Base-by-base conservation (phyloP, 2,329 filamentous ascomycete genomes). In the Rutstroemia sydowiana region DNA sequence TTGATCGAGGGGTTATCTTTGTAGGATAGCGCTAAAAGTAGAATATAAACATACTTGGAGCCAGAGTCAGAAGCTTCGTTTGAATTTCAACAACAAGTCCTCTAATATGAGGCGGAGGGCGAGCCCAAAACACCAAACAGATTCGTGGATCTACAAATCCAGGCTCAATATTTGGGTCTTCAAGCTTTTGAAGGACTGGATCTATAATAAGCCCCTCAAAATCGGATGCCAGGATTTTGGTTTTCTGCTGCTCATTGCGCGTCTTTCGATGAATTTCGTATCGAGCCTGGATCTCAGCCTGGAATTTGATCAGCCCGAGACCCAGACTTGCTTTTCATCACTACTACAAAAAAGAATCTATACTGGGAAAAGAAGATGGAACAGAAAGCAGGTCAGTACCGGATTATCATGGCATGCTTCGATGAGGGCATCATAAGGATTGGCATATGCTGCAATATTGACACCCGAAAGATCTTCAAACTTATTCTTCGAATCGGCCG, bases 101-200 rank as follows among this genome's bases (percentile, higher is more conserved):
- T 42, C 85, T 74, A 16, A 96, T 74, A 59, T 85, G 81, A 42
- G 79, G 70, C 0, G 91, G 87, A 14, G 92, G 92, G 6, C 91
- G 77, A 3, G 87, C 88, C 89, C 90, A 96, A 64, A 96, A 84
- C 0, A 90, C 87, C 10, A 96, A 74, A 65, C 91, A 95, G 63
- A 95, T 77, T 37, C 92, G 76, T 39, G 81, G 78, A 65, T 97
- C 92, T 47, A 74, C 67, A 65, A 86, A 95, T 1, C 79, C 81
- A 1, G 82, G 84, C 57, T 88, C 77, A 32, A 84, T 70, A 1
- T 75, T 69, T 1, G 78, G 77, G 40, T 84, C 75, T 59, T 85
- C 78, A 30, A 95, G 71, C 51, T 84, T 83, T 45, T 83, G 71
- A 1, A 96, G 76, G 51, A 88, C 83, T 2, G 84, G 81, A 64